Evolutionary conservation across 805 yeast genomes (phyloP).

Genomic region (Zygotorulaspora florentina): DNA sequence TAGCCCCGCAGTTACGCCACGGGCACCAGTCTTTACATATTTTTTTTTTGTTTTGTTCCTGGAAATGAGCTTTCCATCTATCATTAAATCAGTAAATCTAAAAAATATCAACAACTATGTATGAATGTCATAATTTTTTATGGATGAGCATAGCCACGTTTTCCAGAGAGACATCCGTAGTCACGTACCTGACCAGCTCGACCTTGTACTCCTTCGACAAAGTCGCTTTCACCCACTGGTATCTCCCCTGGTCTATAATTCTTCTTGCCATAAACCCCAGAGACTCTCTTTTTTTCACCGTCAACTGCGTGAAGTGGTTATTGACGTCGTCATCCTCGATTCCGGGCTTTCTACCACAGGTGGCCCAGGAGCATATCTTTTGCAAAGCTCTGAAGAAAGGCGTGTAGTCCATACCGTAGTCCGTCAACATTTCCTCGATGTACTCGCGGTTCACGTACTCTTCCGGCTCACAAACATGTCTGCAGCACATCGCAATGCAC

Average conservation of each 20-base stretch:
- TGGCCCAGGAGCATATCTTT: conserved; percentile 85
- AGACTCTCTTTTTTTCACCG: conserved; percentile 46
- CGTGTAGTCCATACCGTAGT: conserved; percentile 15
- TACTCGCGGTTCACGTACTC: conserved; percentile 30
- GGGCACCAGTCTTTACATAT: no score
- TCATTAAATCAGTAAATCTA: neutral
- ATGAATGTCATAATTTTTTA: neutral
- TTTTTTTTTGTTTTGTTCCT: neutral
- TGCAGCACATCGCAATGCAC: conserved; percentile 87
- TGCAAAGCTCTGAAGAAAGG: conserved; percentile 46
- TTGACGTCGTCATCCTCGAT: conserved; percentile 35
- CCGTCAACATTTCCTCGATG: conserved; percentile 36
- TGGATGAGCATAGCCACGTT: conserved; percentile 50
- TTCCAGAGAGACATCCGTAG: conserved; percentile 57
- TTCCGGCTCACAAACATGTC: conserved; percentile 74
- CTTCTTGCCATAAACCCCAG: conserved; percentile 69
- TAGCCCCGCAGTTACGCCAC: no score
- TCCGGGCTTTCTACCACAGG: conserved; percentile 56
- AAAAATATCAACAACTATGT: neutral
- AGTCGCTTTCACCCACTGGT: conserved; percentile 37
- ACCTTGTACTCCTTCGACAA: conserved; percentile 40
- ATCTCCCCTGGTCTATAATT: conserved; percentile 68
- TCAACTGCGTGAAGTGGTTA: conserved; percentile 45
- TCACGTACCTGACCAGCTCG: conserved; percentile 56
- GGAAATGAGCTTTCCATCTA: no score